phyloP scores from a whole-genome alignment of 192 early-diverging fungal genomes.

The Radiomyces spectabilis region DNA sequence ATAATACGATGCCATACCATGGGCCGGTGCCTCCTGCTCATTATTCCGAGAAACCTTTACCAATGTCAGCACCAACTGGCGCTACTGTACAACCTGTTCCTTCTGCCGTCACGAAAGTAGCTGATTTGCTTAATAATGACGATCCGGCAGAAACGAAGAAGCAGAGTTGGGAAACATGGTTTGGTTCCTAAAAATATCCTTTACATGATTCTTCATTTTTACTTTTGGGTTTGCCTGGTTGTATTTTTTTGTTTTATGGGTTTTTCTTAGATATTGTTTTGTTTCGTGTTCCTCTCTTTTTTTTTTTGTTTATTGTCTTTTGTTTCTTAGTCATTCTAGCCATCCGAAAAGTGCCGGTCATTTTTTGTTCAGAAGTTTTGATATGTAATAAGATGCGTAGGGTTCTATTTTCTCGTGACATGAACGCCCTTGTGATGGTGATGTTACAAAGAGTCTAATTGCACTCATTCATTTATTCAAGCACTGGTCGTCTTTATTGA shows the following conservation, averaged over 20 bases:
- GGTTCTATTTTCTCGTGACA: too few species aligned
- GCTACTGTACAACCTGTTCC: constrained; percentile 5
- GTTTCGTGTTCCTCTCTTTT: neutral
- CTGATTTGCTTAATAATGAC: constrained; percentile 29
- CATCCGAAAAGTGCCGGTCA: too few species aligned
- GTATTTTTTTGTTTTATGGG: constrained; percentile 1
- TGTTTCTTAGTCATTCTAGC: neutral
- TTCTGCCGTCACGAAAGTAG: constrained; percentile 22
- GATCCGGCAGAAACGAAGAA: constrained; percentile 22
- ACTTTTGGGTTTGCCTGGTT: neutral
- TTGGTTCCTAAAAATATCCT: constrained; percentile 11
- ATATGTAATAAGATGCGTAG: too few species aligned
- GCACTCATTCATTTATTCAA: too few species aligned
- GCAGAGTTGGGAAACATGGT: constrained; percentile 32
- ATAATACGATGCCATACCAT: neutral
- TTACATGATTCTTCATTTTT: too few species aligned
- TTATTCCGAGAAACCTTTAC: neutral
- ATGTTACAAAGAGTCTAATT: too few species aligned
- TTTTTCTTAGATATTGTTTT: neutral
- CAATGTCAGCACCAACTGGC: neutral
- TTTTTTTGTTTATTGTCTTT: neutral
- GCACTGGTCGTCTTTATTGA: too few species aligned
- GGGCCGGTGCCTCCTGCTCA: neutral
- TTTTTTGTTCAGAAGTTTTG: too few species aligned
- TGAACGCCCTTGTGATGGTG: too few species aligned